Evolutionary conservation across 2,329 filamentous ascomycete species (phyloP), one percentile per base, ranked within the genome.

Genomic region (Fusarium algeriense): DNA sequence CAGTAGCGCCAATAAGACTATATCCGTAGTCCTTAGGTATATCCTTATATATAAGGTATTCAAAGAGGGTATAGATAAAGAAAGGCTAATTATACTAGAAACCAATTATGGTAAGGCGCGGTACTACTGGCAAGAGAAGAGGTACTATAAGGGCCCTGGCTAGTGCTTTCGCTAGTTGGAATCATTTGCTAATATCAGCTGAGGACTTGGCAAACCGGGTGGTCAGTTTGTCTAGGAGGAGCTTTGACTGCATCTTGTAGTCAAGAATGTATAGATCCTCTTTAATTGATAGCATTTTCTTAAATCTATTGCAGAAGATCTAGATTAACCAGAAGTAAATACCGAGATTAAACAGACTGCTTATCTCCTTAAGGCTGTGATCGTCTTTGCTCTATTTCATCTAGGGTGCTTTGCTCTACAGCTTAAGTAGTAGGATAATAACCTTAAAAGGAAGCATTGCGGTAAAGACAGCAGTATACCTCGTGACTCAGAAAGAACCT

Each of bases 201-300:
- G 37, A 34, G n/a, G 50, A 54, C 2, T 43, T 54, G 28, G 38
- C 50, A 54, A 54, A 43, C 7, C 23, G 26, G n/a, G 28, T 43
- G 19, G 26, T 34, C 50, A 54, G 26, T 13, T 19, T 54, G 38
- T 54, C 37, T 19, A 54, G 28, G 10, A 54, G 38, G 19, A 54
- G 9, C 26, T 35, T 54, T 41, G 57, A 53, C 23, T 53, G 49
- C 49, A 53, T 53, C 49, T 53, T 26, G 19, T 43, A 37, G 50
- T 54, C 50, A 1, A 54, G 50, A 43, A 43, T 7, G 10, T 54
- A 54, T 7, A 54, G 50, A 43, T 54, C 50, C 1, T 43, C n/a
- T 34, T 43, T 43, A 6, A 54, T 43, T 7, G 50, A 54, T 13
- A 54, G 10, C 4, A 15, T n/a, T 7, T 43, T 54, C 14, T 34